phyloP scores from a whole-genome alignment of 2,329 filamentous ascomycete species.

The Gnomoniopsis sp. region DNA sequence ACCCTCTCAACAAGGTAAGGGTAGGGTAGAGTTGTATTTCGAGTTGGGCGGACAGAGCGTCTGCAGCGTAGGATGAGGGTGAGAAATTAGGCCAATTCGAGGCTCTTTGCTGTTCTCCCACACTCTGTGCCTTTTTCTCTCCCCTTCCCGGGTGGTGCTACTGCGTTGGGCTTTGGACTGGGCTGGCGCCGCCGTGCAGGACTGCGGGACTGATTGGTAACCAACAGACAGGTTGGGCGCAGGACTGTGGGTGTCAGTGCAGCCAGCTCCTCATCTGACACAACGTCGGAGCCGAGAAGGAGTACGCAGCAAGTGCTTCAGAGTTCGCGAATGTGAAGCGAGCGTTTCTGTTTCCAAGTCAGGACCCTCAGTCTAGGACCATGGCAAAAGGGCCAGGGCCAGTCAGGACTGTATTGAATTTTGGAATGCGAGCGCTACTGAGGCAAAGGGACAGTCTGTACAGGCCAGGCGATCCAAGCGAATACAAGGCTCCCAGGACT shows the following conservation, averaged over 20 bases:
- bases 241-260: background rate
- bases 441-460: background rate
- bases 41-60: background rate
- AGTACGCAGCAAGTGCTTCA: background rate
- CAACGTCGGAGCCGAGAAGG: background rate
- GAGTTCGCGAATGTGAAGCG: background rate
- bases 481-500: background rate
- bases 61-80: conserved; percentile 9
- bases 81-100: conserved; percentile 17
- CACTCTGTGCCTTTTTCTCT: background rate
- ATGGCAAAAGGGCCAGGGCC: background rate
- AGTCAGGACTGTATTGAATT: background rate
- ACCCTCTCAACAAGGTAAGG: background rate
- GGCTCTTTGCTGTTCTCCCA: conserved; percentile 6
- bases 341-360: background rate
- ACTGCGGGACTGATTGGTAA: background rate
- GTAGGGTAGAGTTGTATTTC: conserved; percentile 3
- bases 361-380: background rate
- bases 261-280: background rate
- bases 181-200: background rate
- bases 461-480: background rate
- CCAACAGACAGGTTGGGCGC: background rate
- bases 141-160: background rate
- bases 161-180: background rate
- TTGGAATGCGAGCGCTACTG: background rate